Conservation (phyloP, 352 stramenopile species). For the Globisporangium lucens region DNA sequence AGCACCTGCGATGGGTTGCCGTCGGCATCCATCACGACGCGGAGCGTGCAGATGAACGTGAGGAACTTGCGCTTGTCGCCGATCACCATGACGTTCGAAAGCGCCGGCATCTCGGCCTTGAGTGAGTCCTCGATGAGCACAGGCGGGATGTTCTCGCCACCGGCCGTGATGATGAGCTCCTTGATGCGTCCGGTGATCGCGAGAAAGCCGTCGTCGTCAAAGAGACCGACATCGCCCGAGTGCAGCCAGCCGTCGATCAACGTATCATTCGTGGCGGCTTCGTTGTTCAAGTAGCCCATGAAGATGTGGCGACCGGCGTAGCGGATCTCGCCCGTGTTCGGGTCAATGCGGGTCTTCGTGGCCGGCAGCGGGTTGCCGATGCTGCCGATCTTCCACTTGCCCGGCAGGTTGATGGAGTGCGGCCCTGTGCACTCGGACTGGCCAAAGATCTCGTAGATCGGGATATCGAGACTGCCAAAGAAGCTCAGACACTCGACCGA, state of each 20-base stretch:
- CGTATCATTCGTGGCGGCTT: constrained; percentile 53
- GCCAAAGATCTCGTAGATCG: constrained; percentile 90
- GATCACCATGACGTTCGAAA: constrained; percentile 90
- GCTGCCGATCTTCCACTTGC: constrained; percentile 86
- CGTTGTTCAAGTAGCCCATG: constrained; percentile 71
- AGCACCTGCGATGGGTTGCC: constrained; percentile 67
- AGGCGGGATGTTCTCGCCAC: constrained; percentile 91
- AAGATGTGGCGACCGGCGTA: constrained; percentile 69
- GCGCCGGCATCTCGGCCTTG: constrained; percentile 70
- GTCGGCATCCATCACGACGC: constrained; percentile 56
- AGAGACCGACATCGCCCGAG: constrained; percentile 85
- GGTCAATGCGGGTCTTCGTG: constrained; percentile 48
- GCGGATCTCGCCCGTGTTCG: constrained; percentile 51
- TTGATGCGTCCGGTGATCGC: constrained; percentile 93
- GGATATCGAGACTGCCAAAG: constrained; percentile 93
- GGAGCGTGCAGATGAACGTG: constrained; percentile 82
- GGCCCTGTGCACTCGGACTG: constrained; percentile 91
- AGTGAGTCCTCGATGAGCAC: constrained; percentile 87
- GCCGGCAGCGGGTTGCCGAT: constrained; percentile 63
- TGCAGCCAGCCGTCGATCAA: constrained; percentile 87
- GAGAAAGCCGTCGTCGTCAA: constrained; percentile 88
- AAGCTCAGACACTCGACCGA: constrained; percentile 66
- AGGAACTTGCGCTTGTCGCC: constrained; percentile 91
- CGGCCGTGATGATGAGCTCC: constrained; percentile 92
- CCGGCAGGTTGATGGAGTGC: constrained; percentile 60